Conservation (phyloP, 1,284 basidiomycete species). For the Filobasidium uniguttulatum region DNA sequence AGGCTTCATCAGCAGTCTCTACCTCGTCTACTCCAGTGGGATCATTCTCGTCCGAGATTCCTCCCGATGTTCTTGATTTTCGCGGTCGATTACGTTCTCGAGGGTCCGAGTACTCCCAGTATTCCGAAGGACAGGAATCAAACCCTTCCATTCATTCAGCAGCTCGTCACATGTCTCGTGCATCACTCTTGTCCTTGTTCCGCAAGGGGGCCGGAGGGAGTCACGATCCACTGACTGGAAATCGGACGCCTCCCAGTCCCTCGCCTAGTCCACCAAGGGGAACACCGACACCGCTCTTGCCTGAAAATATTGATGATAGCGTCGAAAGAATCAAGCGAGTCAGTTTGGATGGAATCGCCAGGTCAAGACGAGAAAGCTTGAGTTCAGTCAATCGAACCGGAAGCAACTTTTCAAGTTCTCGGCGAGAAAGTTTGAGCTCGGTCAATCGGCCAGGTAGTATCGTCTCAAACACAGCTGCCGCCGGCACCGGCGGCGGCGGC, state of each 20-base stretch:
- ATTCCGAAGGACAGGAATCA: background rate
- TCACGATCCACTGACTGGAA: conserved; percentile 22
- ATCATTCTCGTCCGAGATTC: background rate
- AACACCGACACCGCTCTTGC: conserved; percentile 14
- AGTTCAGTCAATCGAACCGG: background rate
- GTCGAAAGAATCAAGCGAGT: conserved; percentile 29
- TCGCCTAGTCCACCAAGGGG: conserved; percentile 27
- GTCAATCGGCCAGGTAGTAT: background rate
- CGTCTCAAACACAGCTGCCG: no score
- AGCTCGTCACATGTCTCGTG: conserved; percentile 16
- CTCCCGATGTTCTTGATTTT: background rate
- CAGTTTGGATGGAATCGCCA: conserved; percentile 22
- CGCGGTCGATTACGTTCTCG: background rate
- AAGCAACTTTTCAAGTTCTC: background rate
- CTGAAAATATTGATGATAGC: conserved; percentile 28
- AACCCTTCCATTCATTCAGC: conserved; percentile 1
- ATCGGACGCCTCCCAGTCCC: conserved; percentile 16
- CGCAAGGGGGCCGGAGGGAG: conserved; percentile 19
- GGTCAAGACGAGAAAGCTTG: background rate
- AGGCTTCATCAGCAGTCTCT: background rate
- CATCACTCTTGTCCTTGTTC: conserved; percentile 28
- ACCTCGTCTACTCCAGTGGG: background rate
- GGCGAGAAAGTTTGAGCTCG: background rate
- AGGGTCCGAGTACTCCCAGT: background rate
- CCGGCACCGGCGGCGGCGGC: no score